Percentiles rank a stretch among this genome's conserved stretches.
phyloP scores from a whole-genome alignment of 23 red algal genomes.

The Cyanidiococcus yangmingshanensis region DNA sequence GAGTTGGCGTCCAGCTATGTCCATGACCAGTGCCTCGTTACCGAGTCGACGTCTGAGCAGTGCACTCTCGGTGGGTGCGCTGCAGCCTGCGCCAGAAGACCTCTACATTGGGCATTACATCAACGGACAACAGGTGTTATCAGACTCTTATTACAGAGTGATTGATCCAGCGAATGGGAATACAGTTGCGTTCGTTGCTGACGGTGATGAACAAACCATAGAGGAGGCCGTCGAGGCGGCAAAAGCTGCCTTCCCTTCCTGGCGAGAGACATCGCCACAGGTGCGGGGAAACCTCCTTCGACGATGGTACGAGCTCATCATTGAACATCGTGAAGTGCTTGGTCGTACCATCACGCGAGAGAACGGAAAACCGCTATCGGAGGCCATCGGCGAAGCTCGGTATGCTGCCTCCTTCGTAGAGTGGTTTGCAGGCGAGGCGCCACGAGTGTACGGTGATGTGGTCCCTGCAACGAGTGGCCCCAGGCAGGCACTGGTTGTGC shows the following conservation, averaged over 20 bases:
- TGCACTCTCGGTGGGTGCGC: neutral
- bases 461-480: neutral
- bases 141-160: conserved; percentile 24
- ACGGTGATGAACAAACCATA: conserved; percentile 27
- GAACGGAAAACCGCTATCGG: conserved; percentile 74
- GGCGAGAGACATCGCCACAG: conserved; percentile 35
- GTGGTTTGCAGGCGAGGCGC: conserved; percentile 50
- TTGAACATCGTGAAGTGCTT: conserved; percentile 44
- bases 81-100: neutral
- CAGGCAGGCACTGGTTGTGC: conserved; percentile 27
- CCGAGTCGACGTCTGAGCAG: neutral
- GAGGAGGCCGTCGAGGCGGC: conserved; percentile 27
- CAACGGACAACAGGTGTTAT: neutral
- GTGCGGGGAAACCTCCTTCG: conserved; percentile 36
- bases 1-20: no score
- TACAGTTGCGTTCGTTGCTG: conserved; percentile 18
- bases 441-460: conserved; percentile 26
- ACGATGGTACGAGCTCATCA: conserved; percentile 38
- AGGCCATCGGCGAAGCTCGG: conserved; percentile 64
- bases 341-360: conserved; percentile 56
- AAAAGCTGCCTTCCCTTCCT: conserved; percentile 23
- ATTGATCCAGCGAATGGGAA: conserved; percentile 31
- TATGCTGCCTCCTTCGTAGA: conserved; percentile 66
- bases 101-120: neutral
- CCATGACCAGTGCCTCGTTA: neutral